Evolutionary conservation across 306 rosid species (phyloP).

Genomic region (Canavalia gladiata): DNA sequence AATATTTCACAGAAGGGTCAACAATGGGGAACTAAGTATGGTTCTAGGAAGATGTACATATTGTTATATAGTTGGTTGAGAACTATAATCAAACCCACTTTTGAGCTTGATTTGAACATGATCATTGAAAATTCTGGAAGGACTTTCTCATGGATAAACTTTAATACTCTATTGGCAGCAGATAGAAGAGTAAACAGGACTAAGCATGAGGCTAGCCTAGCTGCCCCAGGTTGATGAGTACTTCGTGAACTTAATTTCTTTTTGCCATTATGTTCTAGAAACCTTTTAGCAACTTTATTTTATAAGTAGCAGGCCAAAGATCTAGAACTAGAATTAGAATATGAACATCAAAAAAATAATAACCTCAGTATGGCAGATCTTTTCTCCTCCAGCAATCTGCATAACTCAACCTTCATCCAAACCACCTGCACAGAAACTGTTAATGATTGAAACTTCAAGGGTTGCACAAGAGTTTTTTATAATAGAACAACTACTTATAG

Average conservation of each 20-base stretch:
- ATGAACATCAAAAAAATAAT: constrained; percentile 23
- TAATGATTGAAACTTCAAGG: constrained; percentile 55
- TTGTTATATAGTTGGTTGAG: constrained; percentile 39
- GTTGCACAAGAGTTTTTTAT: constrained; percentile 42
- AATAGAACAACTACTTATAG: constrained; percentile 33
- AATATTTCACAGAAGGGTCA: constrained; percentile 28
- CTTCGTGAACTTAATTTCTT: constrained; percentile 30
- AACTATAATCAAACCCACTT: constrained; percentile 23
- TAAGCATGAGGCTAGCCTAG: constrained; percentile 23
- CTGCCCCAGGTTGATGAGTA: constrained; percentile 26
- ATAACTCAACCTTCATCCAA: constrained; percentile 93
- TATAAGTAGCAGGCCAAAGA: too few relatives aligned
- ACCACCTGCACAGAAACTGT: constrained; percentile 78
- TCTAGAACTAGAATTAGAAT: constrained; percentile 36
- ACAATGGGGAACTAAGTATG: constrained; percentile 10
- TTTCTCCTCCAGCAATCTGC: constrained; percentile 95
- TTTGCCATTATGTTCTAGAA: constrained; percentile 34
- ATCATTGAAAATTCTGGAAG: constrained; percentile 34
- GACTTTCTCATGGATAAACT: constrained; percentile 25
- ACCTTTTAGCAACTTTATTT: not conserved
- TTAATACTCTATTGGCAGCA: constrained; percentile 31
- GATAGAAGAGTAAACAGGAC: constrained; percentile 37
- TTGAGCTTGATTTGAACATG: constrained; percentile 39
- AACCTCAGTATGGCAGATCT: constrained; percentile 90
- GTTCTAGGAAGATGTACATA: constrained; percentile 28